phyloP scores from a whole-genome alignment of 805 yeast species.

The fission yeast (Schizosaccharomyces pombe) region DNA sequence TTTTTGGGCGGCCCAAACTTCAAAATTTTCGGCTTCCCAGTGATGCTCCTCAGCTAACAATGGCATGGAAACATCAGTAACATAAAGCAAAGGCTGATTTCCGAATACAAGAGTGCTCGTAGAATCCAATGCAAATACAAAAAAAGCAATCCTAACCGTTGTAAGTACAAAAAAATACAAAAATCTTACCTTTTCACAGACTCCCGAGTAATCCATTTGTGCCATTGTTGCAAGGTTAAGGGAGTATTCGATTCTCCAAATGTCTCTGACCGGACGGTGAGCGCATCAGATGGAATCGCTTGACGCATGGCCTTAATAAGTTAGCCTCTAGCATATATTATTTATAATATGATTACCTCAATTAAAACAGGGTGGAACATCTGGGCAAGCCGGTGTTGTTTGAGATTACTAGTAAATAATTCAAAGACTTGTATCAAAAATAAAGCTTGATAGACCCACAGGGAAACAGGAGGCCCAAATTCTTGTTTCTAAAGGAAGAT shows the following conservation, averaged over 20 bases:
- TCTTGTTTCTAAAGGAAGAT: background rate
- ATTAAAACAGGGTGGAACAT: conserved; percentile 35
- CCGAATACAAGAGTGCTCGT: background rate
- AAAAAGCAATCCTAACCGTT: background rate
- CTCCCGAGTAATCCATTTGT: background rate
- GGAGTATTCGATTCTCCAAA: background rate
- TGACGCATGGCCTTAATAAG: background rate
- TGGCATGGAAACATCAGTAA: background rate
- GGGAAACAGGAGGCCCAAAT: background rate
- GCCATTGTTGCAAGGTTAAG: background rate
- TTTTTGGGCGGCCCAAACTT: background rate
- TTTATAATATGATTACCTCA: background rate
- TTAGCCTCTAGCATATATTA: background rate
- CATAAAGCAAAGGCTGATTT: background rate
- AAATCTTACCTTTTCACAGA: background rate
- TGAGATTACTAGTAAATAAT: conserved; percentile 94
- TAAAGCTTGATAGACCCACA: background rate
- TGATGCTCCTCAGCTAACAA: background rate
- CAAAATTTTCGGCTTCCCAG: background rate
- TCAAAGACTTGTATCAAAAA: conserved; percentile 19
- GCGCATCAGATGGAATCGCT: background rate
- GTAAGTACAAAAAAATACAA: background rate
- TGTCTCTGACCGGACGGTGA: background rate
- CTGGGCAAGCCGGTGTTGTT: conserved; percentile 90
- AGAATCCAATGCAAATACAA: background rate